Evolutionary conservation across 2,329 filamentous ascomycete species (phyloP).

Genomic region (Clonostachys rhizophaga): DNA sequence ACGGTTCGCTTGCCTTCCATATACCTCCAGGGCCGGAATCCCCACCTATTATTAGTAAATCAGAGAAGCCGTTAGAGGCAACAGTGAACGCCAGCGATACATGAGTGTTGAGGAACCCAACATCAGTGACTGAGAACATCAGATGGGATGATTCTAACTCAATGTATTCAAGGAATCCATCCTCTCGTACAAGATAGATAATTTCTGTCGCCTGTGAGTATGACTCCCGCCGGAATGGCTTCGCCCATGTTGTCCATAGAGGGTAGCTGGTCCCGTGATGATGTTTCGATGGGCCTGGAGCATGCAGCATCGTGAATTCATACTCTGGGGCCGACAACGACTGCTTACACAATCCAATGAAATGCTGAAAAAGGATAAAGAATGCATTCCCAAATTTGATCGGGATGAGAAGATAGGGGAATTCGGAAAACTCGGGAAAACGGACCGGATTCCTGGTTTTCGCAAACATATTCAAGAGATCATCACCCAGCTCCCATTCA

Average conservation of each 20-base stretch:
- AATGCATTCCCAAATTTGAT: conserved; percentile 68
- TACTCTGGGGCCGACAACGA: conserved; percentile 33
- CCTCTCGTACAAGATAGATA: conserved; percentile 83
- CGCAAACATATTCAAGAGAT: conserved; percentile 36
- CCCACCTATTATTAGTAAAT: conserved; percentile 77
- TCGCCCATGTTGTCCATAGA: conserved; percentile 81
- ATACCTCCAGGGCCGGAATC: conserved; percentile 74
- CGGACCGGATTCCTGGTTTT: conserved; percentile 34
- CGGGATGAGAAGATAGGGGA: conserved; percentile 66
- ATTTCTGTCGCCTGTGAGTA: conserved; percentile 66
- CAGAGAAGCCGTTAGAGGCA: conserved; percentile 61
- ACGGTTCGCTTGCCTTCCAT: conserved; percentile 53
- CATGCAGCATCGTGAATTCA: not conserved
- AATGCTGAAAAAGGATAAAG: conserved; percentile 58
- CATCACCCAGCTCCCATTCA: conserved; percentile 53
- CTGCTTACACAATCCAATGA: conserved; percentile 51
- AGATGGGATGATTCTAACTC: conserved; percentile 58
- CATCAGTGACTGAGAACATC: conserved; percentile 47
- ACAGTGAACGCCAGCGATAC: conserved; percentile 80
- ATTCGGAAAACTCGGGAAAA: conserved; percentile 36
- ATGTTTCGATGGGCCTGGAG: conserved; percentile 28
- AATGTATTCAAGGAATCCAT: conserved; percentile 72
- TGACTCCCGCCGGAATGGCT: conserved; percentile 62
- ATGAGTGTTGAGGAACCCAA: conserved; percentile 65
- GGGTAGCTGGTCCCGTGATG: conserved; percentile 45